Evolutionary conservation across 2,329 filamentous ascomycete genomes (phyloP).

Genomic region (Dothidotthia symphoricarpi): DNA sequence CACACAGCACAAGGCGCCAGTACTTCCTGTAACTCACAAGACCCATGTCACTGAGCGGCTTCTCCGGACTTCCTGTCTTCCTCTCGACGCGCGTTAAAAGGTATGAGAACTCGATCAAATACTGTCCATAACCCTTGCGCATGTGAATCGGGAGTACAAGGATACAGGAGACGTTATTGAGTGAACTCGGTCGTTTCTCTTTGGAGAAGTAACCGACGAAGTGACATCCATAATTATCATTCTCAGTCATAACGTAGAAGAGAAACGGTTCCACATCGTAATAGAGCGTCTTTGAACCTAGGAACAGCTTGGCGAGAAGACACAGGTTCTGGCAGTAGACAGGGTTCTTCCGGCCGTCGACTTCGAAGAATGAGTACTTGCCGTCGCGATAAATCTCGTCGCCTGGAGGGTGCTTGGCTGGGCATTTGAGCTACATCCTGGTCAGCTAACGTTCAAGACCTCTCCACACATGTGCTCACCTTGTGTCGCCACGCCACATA

Average conservation of each 20-base stretch:
- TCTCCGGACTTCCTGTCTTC: conserved; percentile 94
- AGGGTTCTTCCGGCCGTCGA: conserved; percentile 93
- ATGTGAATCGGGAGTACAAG: conserved; percentile 94
- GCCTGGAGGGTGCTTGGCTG: conserved; percentile 92
- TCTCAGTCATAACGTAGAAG: conserved; percentile 96
- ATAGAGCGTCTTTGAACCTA: conserved; percentile 98
- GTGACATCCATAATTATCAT: conserved; percentile 86
- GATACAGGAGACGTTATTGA: conserved; percentile 98
- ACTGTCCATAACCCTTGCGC: conserved; percentile 92
- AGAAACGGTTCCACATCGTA: conserved; percentile 97
- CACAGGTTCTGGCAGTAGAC: conserved; percentile 99
- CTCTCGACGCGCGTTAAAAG: conserved; percentile 88
- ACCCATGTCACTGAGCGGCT: conserved; percentile 96
- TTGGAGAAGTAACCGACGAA: conserved; percentile 99
- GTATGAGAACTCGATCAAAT: conserved; percentile 98
- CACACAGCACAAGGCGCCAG: conserved; percentile 86
- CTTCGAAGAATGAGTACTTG: conserved; percentile 92
- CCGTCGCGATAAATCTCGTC: conserved; percentile 96
- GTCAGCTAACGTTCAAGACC: conserved; percentile 19
- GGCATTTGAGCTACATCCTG: conserved; percentile 66
- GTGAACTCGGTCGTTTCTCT: conserved; percentile 89
- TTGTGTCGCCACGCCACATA: conserved; percentile 98
- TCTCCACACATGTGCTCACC: conserved; percentile 26
- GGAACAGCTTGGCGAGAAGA: conserved; percentile 89
- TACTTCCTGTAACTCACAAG: conserved; percentile 96